Conservation (phyloP, 2,329 filamentous ascomycete genomes). For the Orbilia quercus region DNA sequence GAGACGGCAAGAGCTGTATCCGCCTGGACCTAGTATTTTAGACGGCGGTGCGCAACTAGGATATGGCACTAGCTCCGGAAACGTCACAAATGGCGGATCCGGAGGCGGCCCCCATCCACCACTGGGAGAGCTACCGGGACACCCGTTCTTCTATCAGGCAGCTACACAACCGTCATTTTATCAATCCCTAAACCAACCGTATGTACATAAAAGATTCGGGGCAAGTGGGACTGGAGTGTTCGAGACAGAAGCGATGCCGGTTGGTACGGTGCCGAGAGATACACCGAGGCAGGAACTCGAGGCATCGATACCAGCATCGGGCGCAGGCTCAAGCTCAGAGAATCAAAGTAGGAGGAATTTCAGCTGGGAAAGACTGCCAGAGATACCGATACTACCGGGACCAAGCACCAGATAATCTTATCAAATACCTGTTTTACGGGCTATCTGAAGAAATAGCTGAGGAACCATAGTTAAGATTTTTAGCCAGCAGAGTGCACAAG, state of each 20-base stretch:
- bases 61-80: not conserved
- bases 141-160: conserved; percentile 10
- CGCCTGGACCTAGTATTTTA: not conserved
- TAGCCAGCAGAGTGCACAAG: not conserved
- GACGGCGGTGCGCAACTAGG: not conserved
- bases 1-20: not conserved
- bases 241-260: conserved; percentile 31
- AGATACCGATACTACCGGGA: conserved; percentile 36
- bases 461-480: too few species aligned
- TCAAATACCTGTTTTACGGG: not conserved
- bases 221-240: conserved; percentile 8
- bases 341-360: conserved; percentile 4
- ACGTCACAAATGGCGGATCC: not conserved
- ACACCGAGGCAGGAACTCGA: conserved; percentile 40
- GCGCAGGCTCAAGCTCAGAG: too few species aligned
- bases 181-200: not conserved
- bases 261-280: too few species aligned
- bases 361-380: conserved; percentile 18
- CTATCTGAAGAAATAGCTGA: too few species aligned
- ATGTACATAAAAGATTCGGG: not conserved
- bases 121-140: conserved; percentile 27
- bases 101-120: not conserved
- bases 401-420: conserved; percentile 1
- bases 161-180: too few species aligned
- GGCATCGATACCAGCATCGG: conserved; percentile 3